A percentile compares a stretch with the other conserved stretches of the same genome.
These are phyloP conservation scores for Graphilbum fragrans DNA, from an alignment of 2,329 filamentous ascomycete genomes.

Conservation along the genomic window DNA sequence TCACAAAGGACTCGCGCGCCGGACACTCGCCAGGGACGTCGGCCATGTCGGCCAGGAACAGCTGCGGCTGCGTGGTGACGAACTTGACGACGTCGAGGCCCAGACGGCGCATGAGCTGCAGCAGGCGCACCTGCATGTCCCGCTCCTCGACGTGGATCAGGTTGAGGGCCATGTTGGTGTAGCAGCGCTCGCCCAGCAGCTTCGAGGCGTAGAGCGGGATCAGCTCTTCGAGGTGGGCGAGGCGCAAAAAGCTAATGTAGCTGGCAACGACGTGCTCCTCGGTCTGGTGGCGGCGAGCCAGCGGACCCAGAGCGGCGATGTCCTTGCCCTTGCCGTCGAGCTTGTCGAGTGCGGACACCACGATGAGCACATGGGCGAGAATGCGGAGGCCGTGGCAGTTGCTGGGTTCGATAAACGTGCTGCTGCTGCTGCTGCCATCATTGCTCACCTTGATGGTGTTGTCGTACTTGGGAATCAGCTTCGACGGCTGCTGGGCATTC, in stretches of 20 bases:
- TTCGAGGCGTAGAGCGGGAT: slow-evolving; percentile 84
- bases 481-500: slow-evolving; percentile 23
- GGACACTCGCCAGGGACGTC: slow-evolving; percentile 21
- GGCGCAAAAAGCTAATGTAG: slow-evolving; percentile 70
- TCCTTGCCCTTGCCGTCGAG: slow-evolving; percentile 13
- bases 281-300: slow-evolving; percentile 24
- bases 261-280: slow-evolving; percentile 67
- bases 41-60: slow-evolving; percentile 38
- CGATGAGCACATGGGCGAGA: slow-evolving; percentile 51
- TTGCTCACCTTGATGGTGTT: slow-evolving; percentile 16
- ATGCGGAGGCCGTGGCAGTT: slow-evolving; percentile 57
- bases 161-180: slow-evolving; percentile 63
- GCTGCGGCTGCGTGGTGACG: slow-evolving; percentile 52
- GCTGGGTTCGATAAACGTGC: slow-evolving; percentile 34
- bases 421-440: slow-evolving; percentile 11
- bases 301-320: slow-evolving; percentile 23
- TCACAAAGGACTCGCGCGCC: slow-evolving; percentile 33
- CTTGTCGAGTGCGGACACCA: slow-evolving; percentile 55
- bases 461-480: slow-evolving; percentile 27
- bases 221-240: slow-evolving; percentile 60
- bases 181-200: slow-evolving; percentile 50
- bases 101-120: slow-evolving; percentile 65
- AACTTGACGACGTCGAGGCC: slow-evolving; percentile 62
- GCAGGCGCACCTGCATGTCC: slow-evolving; percentile 52
- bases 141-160: slow-evolving; percentile 59